phyloP scores from a whole-genome alignment of 2,329 filamentous ascomycete genomes.

The Sporothrix curviconia region DNA sequence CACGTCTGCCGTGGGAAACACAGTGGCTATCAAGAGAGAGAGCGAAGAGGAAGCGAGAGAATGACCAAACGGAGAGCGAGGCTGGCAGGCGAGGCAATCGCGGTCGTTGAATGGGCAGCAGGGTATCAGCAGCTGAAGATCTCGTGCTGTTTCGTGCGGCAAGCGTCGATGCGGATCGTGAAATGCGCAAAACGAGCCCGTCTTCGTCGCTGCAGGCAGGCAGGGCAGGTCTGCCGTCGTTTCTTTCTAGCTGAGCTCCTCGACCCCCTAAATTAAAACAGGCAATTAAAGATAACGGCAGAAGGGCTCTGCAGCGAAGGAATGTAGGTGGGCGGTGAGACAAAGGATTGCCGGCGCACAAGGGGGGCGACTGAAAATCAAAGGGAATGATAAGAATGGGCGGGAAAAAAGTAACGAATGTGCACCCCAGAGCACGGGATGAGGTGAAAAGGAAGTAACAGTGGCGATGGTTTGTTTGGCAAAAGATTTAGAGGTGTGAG shows the following conservation, averaged over 20 bases:
- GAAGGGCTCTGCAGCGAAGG: background rate
- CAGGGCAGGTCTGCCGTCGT: background rate
- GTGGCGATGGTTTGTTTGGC: background rate
- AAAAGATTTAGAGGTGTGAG: background rate
- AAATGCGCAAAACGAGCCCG: background rate
- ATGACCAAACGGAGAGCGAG: background rate
- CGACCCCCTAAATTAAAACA: slow-evolving; percentile 6
- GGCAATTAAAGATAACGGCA: slow-evolving; percentile 10
- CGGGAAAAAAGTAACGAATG: too few relatives aligned
- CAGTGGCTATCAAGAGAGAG: background rate
- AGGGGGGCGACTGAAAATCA: background rate
- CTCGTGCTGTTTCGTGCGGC: background rate
- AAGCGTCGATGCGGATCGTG: background rate
- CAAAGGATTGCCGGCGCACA: background rate
- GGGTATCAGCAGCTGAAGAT: too few relatives aligned
- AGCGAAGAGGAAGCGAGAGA: background rate
- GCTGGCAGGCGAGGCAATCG: too few relatives aligned
- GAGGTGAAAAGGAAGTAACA: background rate
- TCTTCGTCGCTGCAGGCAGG: background rate
- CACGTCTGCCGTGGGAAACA: background rate
- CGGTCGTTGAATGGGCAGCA: too few relatives aligned
- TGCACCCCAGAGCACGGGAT: background rate
- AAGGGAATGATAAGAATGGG: background rate
- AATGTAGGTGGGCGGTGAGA: background rate
- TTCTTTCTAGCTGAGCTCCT: background rate